These are phyloP conservation scores for Oryza coarctata DNA, from an alignment of 176 grass and related monocot species.

Conservation along the genomic window DNA sequence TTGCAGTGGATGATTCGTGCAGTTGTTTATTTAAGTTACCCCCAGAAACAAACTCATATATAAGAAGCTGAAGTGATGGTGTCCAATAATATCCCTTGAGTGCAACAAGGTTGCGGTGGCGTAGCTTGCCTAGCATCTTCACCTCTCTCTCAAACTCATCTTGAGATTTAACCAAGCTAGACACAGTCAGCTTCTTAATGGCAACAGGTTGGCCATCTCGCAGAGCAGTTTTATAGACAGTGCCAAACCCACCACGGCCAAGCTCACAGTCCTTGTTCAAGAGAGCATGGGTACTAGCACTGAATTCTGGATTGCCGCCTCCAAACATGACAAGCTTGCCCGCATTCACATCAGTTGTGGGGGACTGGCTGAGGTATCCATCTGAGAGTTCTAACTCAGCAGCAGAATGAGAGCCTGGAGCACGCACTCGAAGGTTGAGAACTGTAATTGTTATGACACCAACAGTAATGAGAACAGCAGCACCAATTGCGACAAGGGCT, in stretches of 20 bases:
- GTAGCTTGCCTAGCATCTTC: constrained; percentile 80
- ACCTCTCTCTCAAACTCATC: constrained; percentile 98
- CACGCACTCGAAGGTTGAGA: constrained; percentile 71
- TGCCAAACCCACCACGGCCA: constrained; percentile 95
- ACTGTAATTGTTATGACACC: constrained; percentile 87
- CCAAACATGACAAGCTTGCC: constrained; percentile 98
- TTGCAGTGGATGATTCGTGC: constrained; percentile 73
- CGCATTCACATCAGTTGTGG: constrained; percentile 73
- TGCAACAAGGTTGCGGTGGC: constrained; percentile 75
- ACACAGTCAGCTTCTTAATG: constrained; percentile 98
- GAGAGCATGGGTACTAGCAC: constrained; percentile 82
- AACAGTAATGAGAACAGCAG: constrained; percentile 82
- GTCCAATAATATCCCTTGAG: constrained; percentile 98
- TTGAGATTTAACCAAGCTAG: constrained; percentile 98
- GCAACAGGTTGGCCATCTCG: constrained; percentile 83
- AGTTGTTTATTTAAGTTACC: constrained; percentile 83
- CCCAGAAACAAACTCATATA: constrained; percentile 91
- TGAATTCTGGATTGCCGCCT: constrained; percentile 90
- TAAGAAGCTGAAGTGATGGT: constrained; percentile 88
- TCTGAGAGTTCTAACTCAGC: constrained; percentile 69
- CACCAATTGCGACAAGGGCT: constrained; percentile 84
- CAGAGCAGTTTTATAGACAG: constrained; percentile 84
- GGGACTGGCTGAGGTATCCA: constrained; percentile 86
- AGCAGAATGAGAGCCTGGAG: constrained; percentile 50
- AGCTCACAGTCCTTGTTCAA: constrained; percentile 98